Evolutionary conservation across 2,329 filamentous ascomycete species (phyloP), one percentile per base, ranked within the genome.

Genomic region (Phyllosticta ampelicida): DNA sequence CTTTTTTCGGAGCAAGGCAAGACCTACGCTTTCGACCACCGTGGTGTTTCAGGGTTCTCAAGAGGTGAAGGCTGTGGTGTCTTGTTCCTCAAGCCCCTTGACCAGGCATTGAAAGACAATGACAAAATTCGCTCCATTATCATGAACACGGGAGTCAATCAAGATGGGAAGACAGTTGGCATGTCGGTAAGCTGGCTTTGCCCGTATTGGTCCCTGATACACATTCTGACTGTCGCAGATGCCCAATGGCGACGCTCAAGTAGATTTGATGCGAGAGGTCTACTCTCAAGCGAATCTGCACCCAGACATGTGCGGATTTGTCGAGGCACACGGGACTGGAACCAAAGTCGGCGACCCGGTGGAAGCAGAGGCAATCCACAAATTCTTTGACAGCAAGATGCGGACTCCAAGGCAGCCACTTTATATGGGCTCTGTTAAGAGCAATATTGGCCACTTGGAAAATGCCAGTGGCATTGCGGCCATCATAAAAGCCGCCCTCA

Each of bases 1-100:
- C 54, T 66, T 44, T 64, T 72, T 29, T 71, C 66, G 1, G 68
- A 69, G 48, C 65, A 65, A n/a, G 70, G 71, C 2, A 63, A 61
- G 18, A 69, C 64, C 20, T 60, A 63, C 53, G 70, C 67, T 30
- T 74, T 70, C 60, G 83, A 84, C 63, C 66, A 73, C n/a, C 74
- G 75, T 2, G 84, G 81, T 18, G 51, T 54, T 18, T 80, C 81
- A 60, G 85, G 85, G 0, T 87, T 86, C 64, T 83, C 79, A 0
- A 75, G 84, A 29, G 84, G 83, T 1, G 85, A 87, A 64, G 85
- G 84, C 0, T 74, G 81, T 23, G 82, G 77, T 0, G 75, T 80
- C n/a, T 63, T 86, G 2, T 66, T 85, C 10, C 65, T 86, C 11
- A 86, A 86, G 69, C 76, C 75, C 1, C 70, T 86, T 0, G 70